Evolutionary conservation across 345 rosid genomes (phyloP), one percentile per base, ranked within the genome.

Genomic region (Heritiera fomes): DNA sequence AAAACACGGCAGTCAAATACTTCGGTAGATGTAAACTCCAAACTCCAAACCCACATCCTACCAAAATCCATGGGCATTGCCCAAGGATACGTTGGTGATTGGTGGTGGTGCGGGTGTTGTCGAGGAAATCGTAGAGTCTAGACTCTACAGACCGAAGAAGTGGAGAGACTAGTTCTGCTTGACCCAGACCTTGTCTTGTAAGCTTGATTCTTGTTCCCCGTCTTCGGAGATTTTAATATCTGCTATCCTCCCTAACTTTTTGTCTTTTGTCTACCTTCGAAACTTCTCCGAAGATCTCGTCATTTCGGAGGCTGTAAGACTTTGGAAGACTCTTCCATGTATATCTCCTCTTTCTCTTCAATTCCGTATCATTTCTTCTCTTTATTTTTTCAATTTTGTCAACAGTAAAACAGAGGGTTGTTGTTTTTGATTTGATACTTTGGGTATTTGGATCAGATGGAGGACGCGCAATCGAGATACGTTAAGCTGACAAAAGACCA

Each of bases 401-500:
- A 28, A 1, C 15, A 61, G 15, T 62, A 62, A 62, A 23, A 61
- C 15, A 63, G 7, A 63, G 8, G 43, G 68, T 15, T 64, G 52
- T n/a, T 50, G 20, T 70, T 71, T 71, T 5, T 32, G 20, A 3
- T 52, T 53, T 55, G 4, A 34, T 64, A 15, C 41, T 52, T 60
- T 23, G 38, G 65, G 65, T 64, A 32, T 38, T 69, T 10, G 79
- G 80, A 78, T 78, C 76, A 86, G 86, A 95, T 93, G 99, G 91
- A 95, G 69, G 99, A 91, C 17, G 87, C 83, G n/a, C 85, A 90
- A 56, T 92, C 98, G 67, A 80, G 87, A 20, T 95, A 95, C 76
- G 99, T 95, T 75, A 95, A 95, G 85, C 72, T 95, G 66, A 91
- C 85, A 0, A 93, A 93, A 79, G 99, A 92, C 17, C 99, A 92